Evolutionary conservation across 2,329 filamentous ascomycete genomes (phyloP), one percentile per base, ranked within the genome.

Genomic region (Botryotinia convoluta): DNA sequence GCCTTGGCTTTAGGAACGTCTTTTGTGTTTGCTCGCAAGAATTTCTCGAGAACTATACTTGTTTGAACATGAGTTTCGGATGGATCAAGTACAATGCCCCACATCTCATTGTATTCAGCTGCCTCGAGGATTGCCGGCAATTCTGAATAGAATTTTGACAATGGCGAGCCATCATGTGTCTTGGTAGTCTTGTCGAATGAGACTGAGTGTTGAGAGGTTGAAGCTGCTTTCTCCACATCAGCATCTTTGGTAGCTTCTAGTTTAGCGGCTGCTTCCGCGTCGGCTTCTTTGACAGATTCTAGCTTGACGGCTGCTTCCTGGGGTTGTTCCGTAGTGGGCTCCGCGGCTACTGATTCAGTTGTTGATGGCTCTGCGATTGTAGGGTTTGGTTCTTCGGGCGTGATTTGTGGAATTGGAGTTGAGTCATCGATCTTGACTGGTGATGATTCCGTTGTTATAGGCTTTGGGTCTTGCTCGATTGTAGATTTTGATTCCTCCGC

Each of bases 21-120:
- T 75, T 91, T 91, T 75, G 91, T 90, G 82, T 98, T 98, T 81
- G 95, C 95, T 78, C 95, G 93, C 72, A 98, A 88, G 84, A 95
- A 98, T 85, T 98, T 98, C 81, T 97, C 94, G 67, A 98, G 86
- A 69, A 98, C 89, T 78, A 97, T 91, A 81, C 92, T 91, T 65
- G 92, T 94, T 72, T 93, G 93, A 70, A 95, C 86, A 78, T 94
- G 87, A 59, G 83, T 78, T 60, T 72, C 71, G 60, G 81, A 80
- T 57, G 79, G 75, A 35, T 71, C 51, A 62, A 98, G 88, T 45
- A 87, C 85, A 71, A 98, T 90, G 67, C 95, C 95, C 90, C 95
- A 98, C 87, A 98, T 93, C 85, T 98, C 94, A 69, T 84, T 84
- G 83, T 97, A 87, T 26, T 84, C 86, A 69, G 88, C 84, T 74